Evolutionary conservation across 768 basidiomycete species (phyloP).

Genomic region (Lactarius quietus): DNA sequence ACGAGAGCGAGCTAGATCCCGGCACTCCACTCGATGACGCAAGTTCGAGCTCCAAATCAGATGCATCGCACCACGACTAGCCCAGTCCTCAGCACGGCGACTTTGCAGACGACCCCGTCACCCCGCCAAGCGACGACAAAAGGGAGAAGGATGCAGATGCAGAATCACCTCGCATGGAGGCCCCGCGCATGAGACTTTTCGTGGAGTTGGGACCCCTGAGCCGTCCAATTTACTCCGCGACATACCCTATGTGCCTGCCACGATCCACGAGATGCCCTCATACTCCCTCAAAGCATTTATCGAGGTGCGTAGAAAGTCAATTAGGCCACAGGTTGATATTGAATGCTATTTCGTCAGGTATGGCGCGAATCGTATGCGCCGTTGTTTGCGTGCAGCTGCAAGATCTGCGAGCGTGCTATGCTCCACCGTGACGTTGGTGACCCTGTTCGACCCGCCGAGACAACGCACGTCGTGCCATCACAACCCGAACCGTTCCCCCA

Average conservation of each 20-base stretch:
- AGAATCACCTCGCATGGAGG: constrained; percentile 28
- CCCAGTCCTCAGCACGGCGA: constrained; percentile 70
- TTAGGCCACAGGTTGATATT: background rate
- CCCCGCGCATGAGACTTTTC: constrained; percentile 32
- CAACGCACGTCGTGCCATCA: constrained; percentile 30
- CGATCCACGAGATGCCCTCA: constrained; percentile 48
- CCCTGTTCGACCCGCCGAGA: constrained; percentile 27
- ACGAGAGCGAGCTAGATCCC: constrained; percentile 16
- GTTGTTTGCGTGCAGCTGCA: constrained; percentile 66
- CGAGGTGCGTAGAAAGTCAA: constrained; percentile 41
- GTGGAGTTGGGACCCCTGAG: constrained; percentile 57
- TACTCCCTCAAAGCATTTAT: constrained; percentile 43
- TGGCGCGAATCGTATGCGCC: constrained; percentile 76
- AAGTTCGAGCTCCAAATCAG: constrained; percentile 46
- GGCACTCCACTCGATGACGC: constrained; percentile 40
- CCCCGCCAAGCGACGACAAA: constrained; percentile 53
- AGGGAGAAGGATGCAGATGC: constrained; percentile 37
- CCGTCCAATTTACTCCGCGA: constrained; percentile 58
- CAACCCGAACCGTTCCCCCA: constrained; percentile 26
- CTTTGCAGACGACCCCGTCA: constrained; percentile 74
- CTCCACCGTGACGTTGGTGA: constrained; percentile 45
- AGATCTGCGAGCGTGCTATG: constrained; percentile 69
- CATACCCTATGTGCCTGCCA: constrained; percentile 66
- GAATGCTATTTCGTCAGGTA: constrained; percentile 42
- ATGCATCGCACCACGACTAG: constrained; percentile 61